Conservation (phyloP, 192 early-diverging fungal genomes). For the Geranomyces michiganensis region DNA sequence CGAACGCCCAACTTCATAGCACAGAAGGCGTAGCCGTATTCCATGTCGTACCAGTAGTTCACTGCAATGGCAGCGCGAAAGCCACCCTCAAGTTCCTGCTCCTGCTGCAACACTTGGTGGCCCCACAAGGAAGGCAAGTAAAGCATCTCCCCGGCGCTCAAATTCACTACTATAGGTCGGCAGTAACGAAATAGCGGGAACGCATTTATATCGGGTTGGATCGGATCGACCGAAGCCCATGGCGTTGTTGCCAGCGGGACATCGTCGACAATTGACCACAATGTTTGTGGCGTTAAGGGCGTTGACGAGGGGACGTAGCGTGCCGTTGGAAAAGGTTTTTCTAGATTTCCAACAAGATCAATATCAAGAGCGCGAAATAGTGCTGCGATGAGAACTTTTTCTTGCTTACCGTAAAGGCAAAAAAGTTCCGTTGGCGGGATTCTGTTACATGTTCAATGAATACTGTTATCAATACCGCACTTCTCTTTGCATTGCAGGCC, state of each 20-base stretch:
- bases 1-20: background rate
- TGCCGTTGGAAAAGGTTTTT: conserved; percentile 26
- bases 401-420: conserved; percentile 14
- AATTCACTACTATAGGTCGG: conserved; percentile 25
- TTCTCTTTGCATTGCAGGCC: no score
- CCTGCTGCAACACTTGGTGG: conserved; percentile 48
- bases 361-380: no score
- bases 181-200: conserved; percentile 14
- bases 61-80: conserved; percentile 44
- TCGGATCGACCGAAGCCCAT: conserved; percentile 31
- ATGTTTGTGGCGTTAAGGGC: background rate
- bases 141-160: conserved; percentile 44
- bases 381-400: no score
- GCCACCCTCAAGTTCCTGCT: conserved; percentile 24
- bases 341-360: background rate
- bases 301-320: conserved; percentile 31
- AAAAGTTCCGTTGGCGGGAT: conserved; percentile 45
- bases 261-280: conserved; percentile 23
- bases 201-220: background rate
- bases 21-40: conserved; percentile 22
- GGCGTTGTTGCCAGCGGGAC: conserved; percentile 20
- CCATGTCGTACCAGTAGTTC: conserved; percentile 61
- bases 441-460: background rate
- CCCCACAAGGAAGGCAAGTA: conserved; percentile 55
- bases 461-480: background rate